Percentiles rank a stretch among this genome's conserved stretches.
phyloP scores from a whole-genome alignment of 495 filamentous ascomycete species.

The Annulohypoxylon moriforme region DNA sequence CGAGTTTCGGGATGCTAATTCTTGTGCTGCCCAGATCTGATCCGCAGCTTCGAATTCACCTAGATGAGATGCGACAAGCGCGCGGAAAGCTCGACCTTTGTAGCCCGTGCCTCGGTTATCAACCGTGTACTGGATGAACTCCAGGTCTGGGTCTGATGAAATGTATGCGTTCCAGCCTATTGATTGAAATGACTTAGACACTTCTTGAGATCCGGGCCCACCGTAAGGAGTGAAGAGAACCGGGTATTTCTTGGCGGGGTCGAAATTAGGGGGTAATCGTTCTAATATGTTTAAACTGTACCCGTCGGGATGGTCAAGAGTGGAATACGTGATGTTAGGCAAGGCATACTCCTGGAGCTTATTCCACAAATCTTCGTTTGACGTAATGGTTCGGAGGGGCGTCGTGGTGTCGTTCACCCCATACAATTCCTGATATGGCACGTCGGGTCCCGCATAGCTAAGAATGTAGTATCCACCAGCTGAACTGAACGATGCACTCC shows the following conservation, averaged over 20 bases:
- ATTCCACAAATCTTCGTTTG: slow-evolving; percentile 59
- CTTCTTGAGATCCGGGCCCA: slow-evolving; percentile 64
- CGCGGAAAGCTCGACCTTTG: slow-evolving; percentile 64
- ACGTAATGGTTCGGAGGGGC: slow-evolving; percentile 60
- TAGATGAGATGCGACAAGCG: slow-evolving; percentile 58
- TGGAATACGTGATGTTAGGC: slow-evolving; percentile 61
- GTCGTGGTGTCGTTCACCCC: slow-evolving; percentile 54
- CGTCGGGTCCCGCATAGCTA: slow-evolving; percentile 64
- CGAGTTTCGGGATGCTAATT: slow-evolving; percentile 52
- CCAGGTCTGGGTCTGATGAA: slow-evolving; percentile 66
- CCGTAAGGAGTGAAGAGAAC: slow-evolving; percentile 67
- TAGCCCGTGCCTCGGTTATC: slow-evolving; percentile 68
- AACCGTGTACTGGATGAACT: slow-evolving; percentile 66
- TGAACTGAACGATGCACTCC: slow-evolving; percentile 66
- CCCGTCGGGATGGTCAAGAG: slow-evolving; percentile 60
- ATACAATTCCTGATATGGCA: slow-evolving; percentile 68
- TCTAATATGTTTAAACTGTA: slow-evolving; percentile 62
- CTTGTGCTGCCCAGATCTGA: slow-evolving; percentile 66
- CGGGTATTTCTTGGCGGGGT: slow-evolving; percentile 65
- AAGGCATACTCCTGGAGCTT: slow-evolving; percentile 61
- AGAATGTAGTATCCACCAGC: slow-evolving; percentile 66
- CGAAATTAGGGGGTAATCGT: slow-evolving; percentile 62
- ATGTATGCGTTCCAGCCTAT: slow-evolving; percentile 65
- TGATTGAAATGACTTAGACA: slow-evolving; percentile 57
- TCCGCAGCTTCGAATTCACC: slow-evolving; percentile 66